Base-by-base conservation (phyloP, 805 yeast species). In the Metschnikowia peoriensis region DNA sequence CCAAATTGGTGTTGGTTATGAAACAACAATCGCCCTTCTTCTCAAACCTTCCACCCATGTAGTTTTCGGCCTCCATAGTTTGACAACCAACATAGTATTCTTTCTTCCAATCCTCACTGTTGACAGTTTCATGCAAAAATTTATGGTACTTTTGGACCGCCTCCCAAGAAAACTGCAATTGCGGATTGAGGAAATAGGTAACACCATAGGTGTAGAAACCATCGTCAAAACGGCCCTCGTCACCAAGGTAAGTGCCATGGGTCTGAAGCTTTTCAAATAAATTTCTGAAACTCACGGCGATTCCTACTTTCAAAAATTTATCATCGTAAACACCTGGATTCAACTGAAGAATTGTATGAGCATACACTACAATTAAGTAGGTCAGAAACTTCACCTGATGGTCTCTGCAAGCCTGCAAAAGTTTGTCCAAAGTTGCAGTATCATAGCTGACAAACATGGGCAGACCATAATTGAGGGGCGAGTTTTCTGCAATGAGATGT, bases 241-340 rank as follows among this genome's bases (percentile, higher is more conserved):
- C 28, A 22, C 52, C 48, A 27, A 39, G 47, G 38, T 49, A 53
- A 12, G 49, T 28, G 10, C 49, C 49, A 35, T 53, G 56, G 22
- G 52, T 38, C 35, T 49, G 42, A 34, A 53, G 42, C 6, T 16
- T 38, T 4, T 37, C 28, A n/a, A 40, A 47, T 7, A 44, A 17
- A 44, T 49, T 53, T 6, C 56, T 35, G 34, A 49, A 53, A 35
- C 56, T 53, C 27, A 28, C 56, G 1, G 56, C 53, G 3, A 49
- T 34, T 7, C 51, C 51, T 38, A 49, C 44, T 42, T 42, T 53
- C 42, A 49, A 49, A 29, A 28, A 49, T 29, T 49, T 49, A 32
- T 49, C 44, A 6, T 41, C 32, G 44, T 49, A 53, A 10, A 44
- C 29, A 6, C 49, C 49, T 2, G 53, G 53, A 16, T 41, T 46